A percentile compares a stretch with the other conserved stretches of the same genome.
These are phyloP conservation scores for Crotalaria pallida DNA, from an alignment of 306 rosid genomes.

Conservation along the genomic window DNA sequence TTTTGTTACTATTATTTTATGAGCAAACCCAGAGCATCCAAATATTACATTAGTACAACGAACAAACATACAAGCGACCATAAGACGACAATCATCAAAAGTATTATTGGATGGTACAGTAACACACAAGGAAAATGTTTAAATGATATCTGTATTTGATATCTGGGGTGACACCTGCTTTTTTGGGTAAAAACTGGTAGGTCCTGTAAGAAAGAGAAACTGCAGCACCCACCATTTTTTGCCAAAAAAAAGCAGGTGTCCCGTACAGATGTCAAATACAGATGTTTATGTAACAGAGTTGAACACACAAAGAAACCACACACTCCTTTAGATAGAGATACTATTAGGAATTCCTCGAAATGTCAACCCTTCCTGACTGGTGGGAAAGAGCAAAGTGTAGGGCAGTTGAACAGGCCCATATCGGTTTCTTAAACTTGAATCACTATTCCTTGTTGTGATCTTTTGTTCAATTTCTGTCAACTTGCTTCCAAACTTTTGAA, in stretches of 20 bases:
- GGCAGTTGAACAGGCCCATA: conserved; percentile 54
- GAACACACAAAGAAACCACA: not conserved
- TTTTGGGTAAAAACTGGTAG: too few relatives aligned
- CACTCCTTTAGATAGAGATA: conserved; percentile 24
- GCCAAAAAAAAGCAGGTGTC: too few relatives aligned
- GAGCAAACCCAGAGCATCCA: not conserved
- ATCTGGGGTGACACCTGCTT: too few relatives aligned
- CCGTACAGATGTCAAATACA: too few relatives aligned
- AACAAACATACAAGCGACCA: not conserved
- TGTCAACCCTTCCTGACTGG: conserved; percentile 58
- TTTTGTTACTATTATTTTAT: too few relatives aligned
- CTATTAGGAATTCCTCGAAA: conserved; percentile 78
- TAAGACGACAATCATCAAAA: not conserved
- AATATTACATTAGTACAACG: not conserved
- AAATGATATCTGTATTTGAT: too few relatives aligned
- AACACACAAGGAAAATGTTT: too few relatives aligned
- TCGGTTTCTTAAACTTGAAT: conserved; percentile 34
- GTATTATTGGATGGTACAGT: not conserved
- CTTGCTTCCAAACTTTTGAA: conserved; percentile 33
- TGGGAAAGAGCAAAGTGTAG: conserved; percentile 61
- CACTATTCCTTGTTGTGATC: conserved; percentile 2
- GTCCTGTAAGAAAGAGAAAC: too few relatives aligned
- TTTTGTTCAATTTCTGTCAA: conserved; percentile 17
- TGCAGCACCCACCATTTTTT: too few relatives aligned
- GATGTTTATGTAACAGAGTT: too few relatives aligned